Evolutionary conservation across 176 grass and related monocot species (phyloP), one percentile per base, ranked within the genome.

Genomic region (Alloteropsis semialata): DNA sequence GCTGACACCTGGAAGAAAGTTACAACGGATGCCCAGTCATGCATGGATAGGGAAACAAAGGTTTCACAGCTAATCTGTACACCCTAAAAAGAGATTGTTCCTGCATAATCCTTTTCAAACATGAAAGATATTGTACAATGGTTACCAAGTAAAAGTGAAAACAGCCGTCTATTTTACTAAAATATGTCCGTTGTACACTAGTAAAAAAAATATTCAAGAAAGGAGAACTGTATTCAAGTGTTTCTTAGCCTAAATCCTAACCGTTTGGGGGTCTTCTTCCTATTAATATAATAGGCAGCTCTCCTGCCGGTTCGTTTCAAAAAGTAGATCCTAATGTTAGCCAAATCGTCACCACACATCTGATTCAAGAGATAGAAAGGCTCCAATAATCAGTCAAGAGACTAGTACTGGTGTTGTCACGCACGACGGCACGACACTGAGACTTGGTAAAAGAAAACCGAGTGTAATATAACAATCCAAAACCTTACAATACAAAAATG

Each of bases 1-100:
- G 3, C 22, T 18, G 75, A 66, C 82, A 57, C 30, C 75, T 70
- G 29, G 29, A 38, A 10, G n/a, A 62, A 72, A 72, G 72, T 76
- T 67, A 44, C 48, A 76, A 44, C 24, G 70, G 30, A 86, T 53
- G 56, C 24, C 54, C 22, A 51, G 41, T 41, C 65, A 69, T 50
- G 21, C 65, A 69, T 50, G 21, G 30, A 37, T 14, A 70, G 51
- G 53, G 49, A 77, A 46, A 42, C 60, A 37, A 84, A 37, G 13
- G n/a, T 9, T 14, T 53, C 46, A 51, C 70, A 12, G 1, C 44
- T 49, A 6, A 18, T 19, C 44, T 43, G 5, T 43, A 74, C 29
- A n/a, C 17, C 17, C 24, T 44, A 32, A 13, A 19, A 15, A 19
- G n/a, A n/a, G n/a, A 8, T 6, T 56, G 14, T n/a, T 19, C 41